Percentiles rank a stretch among this genome's conserved stretches.
These are phyloP conservation scores for Carex arenaria DNA, from an alignment of 202 grass and related monocot species.

Conservation along the genomic window DNA sequence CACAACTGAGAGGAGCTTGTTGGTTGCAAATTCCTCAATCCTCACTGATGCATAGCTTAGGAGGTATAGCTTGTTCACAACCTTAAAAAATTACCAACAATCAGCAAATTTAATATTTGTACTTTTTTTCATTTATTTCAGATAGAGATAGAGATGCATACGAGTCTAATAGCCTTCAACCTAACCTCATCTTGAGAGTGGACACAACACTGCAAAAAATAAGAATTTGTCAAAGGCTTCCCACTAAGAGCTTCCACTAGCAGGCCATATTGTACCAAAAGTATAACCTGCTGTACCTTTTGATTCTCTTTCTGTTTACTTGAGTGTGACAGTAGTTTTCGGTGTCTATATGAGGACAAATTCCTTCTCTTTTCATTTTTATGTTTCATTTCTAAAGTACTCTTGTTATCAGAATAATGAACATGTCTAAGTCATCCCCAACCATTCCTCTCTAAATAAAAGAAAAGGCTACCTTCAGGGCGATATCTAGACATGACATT, in stretches of 20 bases:
- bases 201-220: conserved; percentile 66
- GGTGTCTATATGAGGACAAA: not conserved
- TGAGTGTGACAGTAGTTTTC: not conserved
- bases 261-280: not conserved
- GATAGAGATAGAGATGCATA: conserved; percentile 26
- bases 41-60: conserved; percentile 61
- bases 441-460: not conserved
- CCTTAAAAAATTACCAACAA: conserved; percentile 27
- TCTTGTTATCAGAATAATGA: conserved; percentile 5
- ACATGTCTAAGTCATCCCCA: not conserved
- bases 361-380: not conserved
- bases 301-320: not conserved
- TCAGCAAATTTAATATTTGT: conserved; percentile 1
- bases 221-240: not conserved
- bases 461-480: conserved; percentile 58
- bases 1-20: conserved; percentile 67
- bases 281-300: not conserved
- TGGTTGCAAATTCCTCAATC: conserved; percentile 77
- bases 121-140: not conserved
- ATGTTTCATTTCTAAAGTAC: not conserved
- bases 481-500: conserved; percentile 80
- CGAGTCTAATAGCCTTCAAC: conserved; percentile 83
- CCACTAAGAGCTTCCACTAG: not conserved
- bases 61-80: conserved; percentile 78
- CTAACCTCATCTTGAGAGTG: conserved; percentile 95